Percentiles rank a stretch among this genome's conserved stretches.
Evolutionary conservation across 2,329 filamentous ascomycete genomes (phyloP).

Genomic region (Teratosphaeria destructans): DNA sequence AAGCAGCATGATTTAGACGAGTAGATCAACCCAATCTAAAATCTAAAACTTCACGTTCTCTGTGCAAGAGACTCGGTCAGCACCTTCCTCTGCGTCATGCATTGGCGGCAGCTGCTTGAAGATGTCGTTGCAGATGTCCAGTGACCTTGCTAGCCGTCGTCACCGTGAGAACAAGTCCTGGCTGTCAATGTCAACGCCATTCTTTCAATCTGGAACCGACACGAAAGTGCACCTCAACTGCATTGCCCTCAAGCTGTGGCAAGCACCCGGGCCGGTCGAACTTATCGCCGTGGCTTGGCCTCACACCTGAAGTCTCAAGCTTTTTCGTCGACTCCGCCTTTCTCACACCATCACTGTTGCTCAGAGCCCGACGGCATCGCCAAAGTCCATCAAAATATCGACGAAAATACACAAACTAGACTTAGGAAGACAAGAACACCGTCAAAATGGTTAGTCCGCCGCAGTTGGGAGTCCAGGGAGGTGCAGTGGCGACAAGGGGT

Average conservation of each 20-base stretch:
- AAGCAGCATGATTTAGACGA: slow-evolving; percentile 1
- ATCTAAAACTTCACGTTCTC: neutral
- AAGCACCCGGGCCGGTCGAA: too few species aligned
- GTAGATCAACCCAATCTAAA: neutral
- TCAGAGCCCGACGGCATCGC: slow-evolving; percentile 7
- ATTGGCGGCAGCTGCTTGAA: too few species aligned
- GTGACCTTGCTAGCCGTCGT: too few species aligned
- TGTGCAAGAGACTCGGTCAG: neutral
- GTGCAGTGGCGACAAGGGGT: slow-evolving; percentile 5
- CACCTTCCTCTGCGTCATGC: neutral
- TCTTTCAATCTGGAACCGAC: neutral
- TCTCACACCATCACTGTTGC: slow-evolving; percentile 1
- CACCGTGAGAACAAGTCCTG: too few species aligned
- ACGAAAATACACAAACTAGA: neutral
- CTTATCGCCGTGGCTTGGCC: too few species aligned
- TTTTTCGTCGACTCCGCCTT: slow-evolving; percentile 3
- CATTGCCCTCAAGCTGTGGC: neutral
- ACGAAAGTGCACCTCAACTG: neutral
- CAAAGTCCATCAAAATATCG: slow-evolving; percentile 2
- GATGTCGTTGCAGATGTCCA: too few species aligned
- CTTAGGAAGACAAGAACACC: slow-evolving; percentile 9
- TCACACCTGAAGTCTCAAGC: neutral
- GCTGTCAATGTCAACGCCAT: too few species aligned
- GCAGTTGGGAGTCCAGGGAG: slow-evolving; percentile 4
- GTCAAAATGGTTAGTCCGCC: slow-evolving; percentile 21